Evolutionary conservation across 768 basidiomycete genomes (phyloP), one percentile per base, ranked within the genome.

Genomic region (Tubosaeta sp.): DNA sequence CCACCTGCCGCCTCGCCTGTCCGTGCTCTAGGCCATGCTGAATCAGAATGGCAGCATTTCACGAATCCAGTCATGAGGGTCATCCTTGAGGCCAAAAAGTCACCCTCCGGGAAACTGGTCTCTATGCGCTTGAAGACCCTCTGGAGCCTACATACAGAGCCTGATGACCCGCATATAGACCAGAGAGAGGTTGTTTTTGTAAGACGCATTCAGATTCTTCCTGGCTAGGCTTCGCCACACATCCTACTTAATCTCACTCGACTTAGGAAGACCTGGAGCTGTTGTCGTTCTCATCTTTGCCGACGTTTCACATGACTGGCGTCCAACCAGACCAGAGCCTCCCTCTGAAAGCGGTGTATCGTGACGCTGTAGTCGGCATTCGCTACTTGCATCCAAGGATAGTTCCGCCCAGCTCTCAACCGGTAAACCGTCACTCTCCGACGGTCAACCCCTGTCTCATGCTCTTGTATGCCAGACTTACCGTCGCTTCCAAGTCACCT

Each of bases 281-380:
- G 19, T 68, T 90, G 22, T 75, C 81, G 2, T 86, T 87, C 63
- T 86, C 87, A 3, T 72, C 73, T 13, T 59, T 78, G 46, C 60
- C 68, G 21, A 60, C 70, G 16, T 54, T 61, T 27, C 63, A 60
- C 32, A 45, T 67, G 13, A 59, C 65, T 22, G 50, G 53, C 48
- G 66, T 55, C 59, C 70, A 63, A 52, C 71, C 59, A 40, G 69
- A 71, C 12, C 82, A 85, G 57, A 78, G 79, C 21, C 73, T 85
- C 27, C 87, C 89, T n/a, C 68, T 91, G 38, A 90, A 89, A 65
- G 88, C 86, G 8, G 86, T 90, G 10, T 87, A 87, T 63, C 82
- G 85, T 21, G 87, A 86, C 49, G 73, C 77, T 4, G 73, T 84
- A 0, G 84, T 90, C 24, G 89, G 89, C 12, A 78, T 91, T 40